These are phyloP conservation scores for Takakia lepidozioides DNA, from an alignment of 225 moss, liverwort and hornwort species.

Conservation along the genomic window DNA sequence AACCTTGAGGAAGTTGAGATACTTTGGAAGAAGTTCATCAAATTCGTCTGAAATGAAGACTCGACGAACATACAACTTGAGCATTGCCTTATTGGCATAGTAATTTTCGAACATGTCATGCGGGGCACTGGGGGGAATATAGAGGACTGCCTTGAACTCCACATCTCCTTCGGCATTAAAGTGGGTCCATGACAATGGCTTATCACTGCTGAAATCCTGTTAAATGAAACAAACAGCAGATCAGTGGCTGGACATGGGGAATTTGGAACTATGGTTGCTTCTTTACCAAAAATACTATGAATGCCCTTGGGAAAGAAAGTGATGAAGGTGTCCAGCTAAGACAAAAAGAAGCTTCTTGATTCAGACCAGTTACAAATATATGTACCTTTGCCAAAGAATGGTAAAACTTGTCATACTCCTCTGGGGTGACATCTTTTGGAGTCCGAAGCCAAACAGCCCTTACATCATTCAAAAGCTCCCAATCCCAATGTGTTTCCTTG, in stretches of 20 bases:
- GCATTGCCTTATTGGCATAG: slow-evolving; percentile 53
- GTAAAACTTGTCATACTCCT: slow-evolving; percentile 87
- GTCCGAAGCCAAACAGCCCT: slow-evolving; percentile 96
- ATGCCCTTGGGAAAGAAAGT: no score
- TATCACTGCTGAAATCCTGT: slow-evolving; percentile 66
- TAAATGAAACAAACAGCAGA: background rate
- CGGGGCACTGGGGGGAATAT: slow-evolving; percentile 56
- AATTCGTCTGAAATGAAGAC: slow-evolving; percentile 85
- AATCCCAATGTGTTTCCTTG: slow-evolving; percentile 74
- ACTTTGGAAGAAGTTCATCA: slow-evolving; percentile 75
- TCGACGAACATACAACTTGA: slow-evolving; percentile 68
- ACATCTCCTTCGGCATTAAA: slow-evolving; percentile 91
- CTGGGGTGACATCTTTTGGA: slow-evolving; percentile 75
- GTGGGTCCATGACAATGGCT: slow-evolving; percentile 72
- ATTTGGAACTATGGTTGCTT: no score
- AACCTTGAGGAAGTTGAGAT: slow-evolving; percentile 77
- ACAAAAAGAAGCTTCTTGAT: no score
- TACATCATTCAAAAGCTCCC: slow-evolving; percentile 86
- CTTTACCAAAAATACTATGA: no score
- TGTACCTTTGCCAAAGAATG: slow-evolving; percentile 84
- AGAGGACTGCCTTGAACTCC: slow-evolving; percentile 80
- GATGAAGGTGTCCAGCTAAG: no score
- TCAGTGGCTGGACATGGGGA: no score
- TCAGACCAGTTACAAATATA: background rate
- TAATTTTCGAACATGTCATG: slow-evolving; percentile 73